Evolutionary conservation across 2,329 filamentous ascomycete genomes (phyloP).

Genomic region (Nothomitra cinnamomea): DNA sequence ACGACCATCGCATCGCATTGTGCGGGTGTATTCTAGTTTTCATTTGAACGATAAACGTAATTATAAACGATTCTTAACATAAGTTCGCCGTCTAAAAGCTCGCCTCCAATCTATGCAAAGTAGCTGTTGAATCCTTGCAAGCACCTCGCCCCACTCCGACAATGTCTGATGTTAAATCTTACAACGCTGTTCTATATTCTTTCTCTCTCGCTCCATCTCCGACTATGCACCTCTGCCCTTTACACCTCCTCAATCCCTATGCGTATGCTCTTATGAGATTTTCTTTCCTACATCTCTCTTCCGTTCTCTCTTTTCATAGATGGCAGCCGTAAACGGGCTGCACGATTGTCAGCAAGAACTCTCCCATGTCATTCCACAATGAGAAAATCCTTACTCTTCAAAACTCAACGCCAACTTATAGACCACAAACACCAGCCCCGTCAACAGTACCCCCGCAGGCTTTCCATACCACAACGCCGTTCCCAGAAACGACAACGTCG

Average conservation of each 20-base stretch:
- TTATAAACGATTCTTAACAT: no score
- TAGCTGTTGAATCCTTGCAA: slow-evolving; percentile 4
- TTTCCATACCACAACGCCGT: slow-evolving; percentile 72
- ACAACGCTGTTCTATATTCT: not conserved
- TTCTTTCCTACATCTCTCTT: slow-evolving; percentile 24
- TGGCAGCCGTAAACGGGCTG: slow-evolving; percentile 72
- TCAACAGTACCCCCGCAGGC: slow-evolving; percentile 68
- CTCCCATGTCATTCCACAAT: not conserved
- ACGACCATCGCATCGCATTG: no score
- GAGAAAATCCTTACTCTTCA: slow-evolving; percentile 45
- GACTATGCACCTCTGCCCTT: not conserved
- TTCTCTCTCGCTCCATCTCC: not conserved
- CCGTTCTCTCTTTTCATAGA: slow-evolving; percentile 72
- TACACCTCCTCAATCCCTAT: not conserved
- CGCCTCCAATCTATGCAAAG: not conserved
- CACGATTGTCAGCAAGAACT: not conserved
- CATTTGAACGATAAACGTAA: no score
- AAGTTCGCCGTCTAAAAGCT: not conserved
- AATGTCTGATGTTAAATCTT: slow-evolving; percentile 2
- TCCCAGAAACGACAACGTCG: slow-evolving; percentile 80
- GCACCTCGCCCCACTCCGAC: not conserved
- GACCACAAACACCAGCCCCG: slow-evolving; percentile 53
- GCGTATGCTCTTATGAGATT: slow-evolving; percentile 6
- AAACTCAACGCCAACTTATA: slow-evolving; percentile 69
- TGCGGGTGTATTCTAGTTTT: no score